These are phyloP conservation scores for Skeletonema potamos DNA, from an alignment of 108 stramenopile species.

Conservation along the genomic window DNA sequence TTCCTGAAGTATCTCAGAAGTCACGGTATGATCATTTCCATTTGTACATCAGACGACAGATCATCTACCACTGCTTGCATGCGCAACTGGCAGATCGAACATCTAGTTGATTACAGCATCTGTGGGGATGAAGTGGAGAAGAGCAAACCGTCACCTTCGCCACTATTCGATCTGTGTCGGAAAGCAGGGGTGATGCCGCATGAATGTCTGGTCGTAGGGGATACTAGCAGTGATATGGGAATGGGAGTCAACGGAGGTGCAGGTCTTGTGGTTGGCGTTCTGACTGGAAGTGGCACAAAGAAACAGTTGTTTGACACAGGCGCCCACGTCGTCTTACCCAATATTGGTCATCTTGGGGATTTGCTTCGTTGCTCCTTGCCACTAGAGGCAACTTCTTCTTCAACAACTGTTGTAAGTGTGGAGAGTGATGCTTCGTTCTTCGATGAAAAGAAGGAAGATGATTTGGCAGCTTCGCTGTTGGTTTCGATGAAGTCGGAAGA, in stretches of 20 bases:
- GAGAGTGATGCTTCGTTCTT: neutral
- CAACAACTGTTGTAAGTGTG: neutral
- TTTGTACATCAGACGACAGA: conserved; percentile 65
- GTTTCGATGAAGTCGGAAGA: neutral
- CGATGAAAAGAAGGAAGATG: neutral
- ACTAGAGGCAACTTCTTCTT: neutral
- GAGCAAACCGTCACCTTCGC: conserved; percentile 48
- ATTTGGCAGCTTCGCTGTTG: neutral
- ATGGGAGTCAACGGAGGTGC: conserved; percentile 50
- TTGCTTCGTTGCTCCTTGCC: conserved; percentile 11
- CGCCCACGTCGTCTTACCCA: conserved; percentile 47
- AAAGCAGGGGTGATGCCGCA: conserved; percentile 22
- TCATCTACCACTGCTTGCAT: conserved; percentile 38
- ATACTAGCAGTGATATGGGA: conserved; percentile 53
- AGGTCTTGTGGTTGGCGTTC: conserved; percentile 54
- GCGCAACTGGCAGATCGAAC: conserved; percentile 41
- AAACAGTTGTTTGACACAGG: conserved; percentile 51
- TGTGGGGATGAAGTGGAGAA: conserved; percentile 56
- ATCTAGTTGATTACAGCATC: conserved; percentile 44
- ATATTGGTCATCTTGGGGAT: conserved; percentile 35
- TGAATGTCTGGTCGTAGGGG: conserved; percentile 62
- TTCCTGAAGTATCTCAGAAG: conserved; percentile 36
- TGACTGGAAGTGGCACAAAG: conserved; percentile 56
- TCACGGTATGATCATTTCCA: conserved; percentile 39
- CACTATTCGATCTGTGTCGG: conserved; percentile 42